These are phyloP conservation scores for Lentinula novae-zelandiae DNA, from an alignment of 1,284 basidiomycete genomes.

Conservation along the genomic window DNA sequence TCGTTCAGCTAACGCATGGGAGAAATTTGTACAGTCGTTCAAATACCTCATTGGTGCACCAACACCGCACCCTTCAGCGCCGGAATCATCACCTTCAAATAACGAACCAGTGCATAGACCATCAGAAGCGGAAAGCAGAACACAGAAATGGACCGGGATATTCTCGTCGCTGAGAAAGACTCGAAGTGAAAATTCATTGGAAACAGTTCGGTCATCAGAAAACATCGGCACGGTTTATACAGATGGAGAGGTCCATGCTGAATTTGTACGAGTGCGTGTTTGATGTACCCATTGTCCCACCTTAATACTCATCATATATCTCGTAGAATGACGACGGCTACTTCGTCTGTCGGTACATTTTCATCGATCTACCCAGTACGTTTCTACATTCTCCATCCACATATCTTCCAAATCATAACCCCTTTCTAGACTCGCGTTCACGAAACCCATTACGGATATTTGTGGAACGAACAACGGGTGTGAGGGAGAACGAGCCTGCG, in stretches of 20 bases:
- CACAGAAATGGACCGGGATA: conserved; percentile 59
- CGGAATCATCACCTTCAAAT: conserved; percentile 11
- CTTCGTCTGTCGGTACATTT: conserved; percentile 73
- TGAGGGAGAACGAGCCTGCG: conserved; percentile 67
- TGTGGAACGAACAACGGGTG: conserved; percentile 61
- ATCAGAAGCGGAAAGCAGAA: conserved; percentile 31
- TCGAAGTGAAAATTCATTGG: conserved; percentile 26
- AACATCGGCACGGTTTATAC: conserved; percentile 45
- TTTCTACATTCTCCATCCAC: conserved; percentile 13
- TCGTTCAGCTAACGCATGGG: conserved; percentile 33
- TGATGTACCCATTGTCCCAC: neutral
- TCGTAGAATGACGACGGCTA: conserved; percentile 68
- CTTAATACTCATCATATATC: conserved; percentile 11
- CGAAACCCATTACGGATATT: conserved; percentile 66
- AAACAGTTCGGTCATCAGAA: conserved; percentile 23
- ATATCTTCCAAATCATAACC: conserved; percentile 1
- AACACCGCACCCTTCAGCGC: conserved; percentile 29
- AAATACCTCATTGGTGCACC: conserved; percentile 66
- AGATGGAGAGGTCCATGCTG: conserved; percentile 78
- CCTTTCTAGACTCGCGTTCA: conserved; percentile 52
- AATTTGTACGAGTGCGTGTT: conserved; percentile 62
- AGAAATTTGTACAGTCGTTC: conserved; percentile 53
- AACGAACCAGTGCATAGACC: conserved; percentile 24
- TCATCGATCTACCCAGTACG: conserved; percentile 78
- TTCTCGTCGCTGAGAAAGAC: conserved; percentile 62